Base-by-base conservation (phyloP, 1,284 basidiomycete species). In the Microbotryum intermedium region DNA sequence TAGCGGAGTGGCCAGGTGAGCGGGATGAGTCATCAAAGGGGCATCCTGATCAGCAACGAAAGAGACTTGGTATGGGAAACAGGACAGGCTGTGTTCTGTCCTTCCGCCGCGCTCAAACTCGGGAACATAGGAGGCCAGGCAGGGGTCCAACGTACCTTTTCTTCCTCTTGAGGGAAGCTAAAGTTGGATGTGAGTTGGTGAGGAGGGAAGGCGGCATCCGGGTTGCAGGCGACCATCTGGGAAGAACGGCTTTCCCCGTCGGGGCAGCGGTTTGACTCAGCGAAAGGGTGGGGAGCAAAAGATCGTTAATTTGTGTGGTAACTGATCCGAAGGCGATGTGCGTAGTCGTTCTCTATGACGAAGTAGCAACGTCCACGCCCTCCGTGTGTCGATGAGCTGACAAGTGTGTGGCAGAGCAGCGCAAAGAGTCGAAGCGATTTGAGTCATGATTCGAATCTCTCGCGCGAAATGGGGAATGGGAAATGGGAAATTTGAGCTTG, bases 131-230 rank as follows among this genome's bases (percentile, higher is more conserved):
- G 30, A 25, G 16, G 21, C 23, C 9, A 39, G 53, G 10, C 6
- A 18, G 20, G n/a, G 9, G 7, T 26, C n/a, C 9, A 20, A 48
- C 53, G 20, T 11, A 61, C 59, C n/a, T 69, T 58, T 50, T 61
- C 62, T 52, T 69, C 68, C 50, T 64, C 64, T 26, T 61, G 57
- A 29, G 68, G 61, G 65, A 69, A 69, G 18, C 53, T 57, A 50
- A 69, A 69, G 26, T 53, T 39, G 20, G 58, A 47, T 0, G 60
- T 45, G 11, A 57, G 42, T 42, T 65, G 51, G 62, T 69, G 67
- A 2, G 55, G 42, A 3, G 65, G 62, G 56, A 69, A 67, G 10
- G 26, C 26, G 8, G 66, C 66, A 44, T 58, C 53, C 28, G 66
- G 61, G 55, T 68, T 65, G 20, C 58, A 21, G 18, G 61, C 51